Base-by-base conservation (phyloP, 2,329 filamentous ascomycete species). In the Verticillium nonalfalfae region DNA sequence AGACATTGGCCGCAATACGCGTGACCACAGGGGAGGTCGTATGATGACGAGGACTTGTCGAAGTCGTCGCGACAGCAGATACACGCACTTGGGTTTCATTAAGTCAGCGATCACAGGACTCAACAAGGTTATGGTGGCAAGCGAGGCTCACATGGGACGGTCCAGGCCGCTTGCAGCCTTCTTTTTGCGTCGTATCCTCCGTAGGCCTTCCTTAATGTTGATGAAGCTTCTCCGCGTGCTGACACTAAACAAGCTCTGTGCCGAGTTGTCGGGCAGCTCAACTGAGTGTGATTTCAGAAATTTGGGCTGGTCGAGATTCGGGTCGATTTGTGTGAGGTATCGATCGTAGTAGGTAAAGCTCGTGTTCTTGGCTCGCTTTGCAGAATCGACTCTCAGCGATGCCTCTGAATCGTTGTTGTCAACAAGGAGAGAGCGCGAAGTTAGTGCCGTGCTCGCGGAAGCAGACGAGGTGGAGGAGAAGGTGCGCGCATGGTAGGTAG, bases 1-100 rank as follows among this genome's bases (percentile, higher is more conserved):
- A 88, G 71, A 65, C 85, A 88, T 57, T 74, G 71, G 40, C 77
- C 71, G 72, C 85, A 88, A 67, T 85, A 86, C 31, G 76, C 81
- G 67, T 88, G 85, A 18, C 80, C 79, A 64, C 85, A 88, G 3
- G 81, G 78, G 4, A 87, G 74, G 57, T 75, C 81, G 62, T 82
- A 79, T 34, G 85, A 69, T 4, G 73, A 66, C 36, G 72, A 71
- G 38, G 75, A 74, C 57, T 73, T 74, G 64, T 75, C 74, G 64
- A 84, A 79, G 57, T 85, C 79, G 57, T 83, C 79, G 62, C 80
- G 80, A 66, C 85, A 88, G 66, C 80, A 83, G 56, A 81, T 78
- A 65, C 85, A 88, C 18, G 79, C 80, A 63, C 85, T 50, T 21
- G 45, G n/a, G 18, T 50, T 21, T 50, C 9, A 11, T 3, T 3